phyloP scores from a whole-genome alignment of 495 filamentous ascomycete species.

The Trichocladium uniseriatum region DNA sequence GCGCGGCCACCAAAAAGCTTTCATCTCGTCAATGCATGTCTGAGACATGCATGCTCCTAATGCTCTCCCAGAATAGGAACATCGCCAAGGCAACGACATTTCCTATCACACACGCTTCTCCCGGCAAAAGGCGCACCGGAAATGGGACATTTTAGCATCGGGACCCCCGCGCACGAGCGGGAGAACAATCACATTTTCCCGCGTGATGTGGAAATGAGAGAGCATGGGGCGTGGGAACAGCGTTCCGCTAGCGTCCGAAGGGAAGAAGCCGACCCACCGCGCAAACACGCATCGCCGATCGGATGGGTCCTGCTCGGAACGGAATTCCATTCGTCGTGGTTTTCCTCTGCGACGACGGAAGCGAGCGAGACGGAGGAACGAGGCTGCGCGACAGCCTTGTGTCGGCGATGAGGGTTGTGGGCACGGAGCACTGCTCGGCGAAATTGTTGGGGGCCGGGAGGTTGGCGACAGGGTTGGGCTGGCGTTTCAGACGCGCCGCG shows the following conservation, averaged over 20 bases:
- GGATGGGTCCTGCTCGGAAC: background rate
- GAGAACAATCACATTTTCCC: no score
- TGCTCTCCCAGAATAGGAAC: background rate
- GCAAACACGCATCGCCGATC: background rate
- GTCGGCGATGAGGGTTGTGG: background rate
- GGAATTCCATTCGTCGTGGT: background rate
- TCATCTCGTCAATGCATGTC: slow-evolving; percentile 8
- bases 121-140: no score
- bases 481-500: slow-evolving; percentile 9
- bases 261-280: background rate
- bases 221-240: background rate
- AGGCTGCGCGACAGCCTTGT: slow-evolving; percentile 4
- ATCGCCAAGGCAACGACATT: background rate
- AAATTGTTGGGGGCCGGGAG: background rate
- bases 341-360: no score
- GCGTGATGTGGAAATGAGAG: background rate
- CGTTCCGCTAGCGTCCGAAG: background rate
- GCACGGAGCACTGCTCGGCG: background rate
- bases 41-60: background rate
- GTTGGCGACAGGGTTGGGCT: background rate
- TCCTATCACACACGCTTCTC: no score
- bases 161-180: no score
- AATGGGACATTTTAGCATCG: no score
- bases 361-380: no score
- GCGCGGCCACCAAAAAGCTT: background rate